Evolutionary conservation across 2,329 filamentous ascomycete genomes (phyloP).

Genomic region (Neopestalotiopsis rosae): DNA sequence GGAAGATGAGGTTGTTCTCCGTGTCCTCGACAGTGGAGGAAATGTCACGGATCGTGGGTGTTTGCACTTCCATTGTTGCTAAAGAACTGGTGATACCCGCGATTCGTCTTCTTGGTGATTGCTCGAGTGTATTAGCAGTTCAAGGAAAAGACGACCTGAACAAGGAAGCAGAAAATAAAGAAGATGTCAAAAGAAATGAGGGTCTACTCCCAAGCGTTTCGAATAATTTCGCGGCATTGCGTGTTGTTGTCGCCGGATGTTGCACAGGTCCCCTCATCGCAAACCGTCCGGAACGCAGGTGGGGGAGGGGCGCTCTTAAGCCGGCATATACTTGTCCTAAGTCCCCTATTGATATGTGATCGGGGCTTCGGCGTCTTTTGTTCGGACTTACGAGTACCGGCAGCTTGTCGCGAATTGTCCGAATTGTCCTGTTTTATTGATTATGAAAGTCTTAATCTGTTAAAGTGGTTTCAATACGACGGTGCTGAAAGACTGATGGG

Average conservation of each 20-base stretch:
- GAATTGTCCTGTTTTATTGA: neutral
- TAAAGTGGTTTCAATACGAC: neutral
- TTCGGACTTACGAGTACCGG: slow-evolving; percentile 9
- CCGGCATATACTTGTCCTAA: neutral
- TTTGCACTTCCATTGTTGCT: slow-evolving; percentile 25
- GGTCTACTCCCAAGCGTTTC: neutral
- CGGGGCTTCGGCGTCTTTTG: neutral
- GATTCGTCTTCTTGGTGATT: neutral
- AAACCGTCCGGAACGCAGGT: slow-evolving; percentile 1
- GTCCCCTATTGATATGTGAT: neutral
- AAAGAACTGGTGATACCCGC: neutral
- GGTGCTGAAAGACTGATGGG: too few species aligned
- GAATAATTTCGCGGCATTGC: slow-evolving; percentile 3
- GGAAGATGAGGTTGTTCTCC: slow-evolving; percentile 33
- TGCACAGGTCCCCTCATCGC: slow-evolving; percentile 14
- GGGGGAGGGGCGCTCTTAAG: slow-evolving; percentile 15
- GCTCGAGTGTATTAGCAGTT: neutral
- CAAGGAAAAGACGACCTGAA: neutral
- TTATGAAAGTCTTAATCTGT: neutral
- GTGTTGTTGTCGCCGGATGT: slow-evolving; percentile 9
- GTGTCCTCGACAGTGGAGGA: slow-evolving; percentile 28
- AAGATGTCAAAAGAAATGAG: neutral
- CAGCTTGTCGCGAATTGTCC: neutral
- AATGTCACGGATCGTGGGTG: slow-evolving; percentile 28
- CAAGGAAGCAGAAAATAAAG: neutral